phyloP scores from a whole-genome alignment of 179 eudicot species.

The Heliamphora pulchella region DNA sequence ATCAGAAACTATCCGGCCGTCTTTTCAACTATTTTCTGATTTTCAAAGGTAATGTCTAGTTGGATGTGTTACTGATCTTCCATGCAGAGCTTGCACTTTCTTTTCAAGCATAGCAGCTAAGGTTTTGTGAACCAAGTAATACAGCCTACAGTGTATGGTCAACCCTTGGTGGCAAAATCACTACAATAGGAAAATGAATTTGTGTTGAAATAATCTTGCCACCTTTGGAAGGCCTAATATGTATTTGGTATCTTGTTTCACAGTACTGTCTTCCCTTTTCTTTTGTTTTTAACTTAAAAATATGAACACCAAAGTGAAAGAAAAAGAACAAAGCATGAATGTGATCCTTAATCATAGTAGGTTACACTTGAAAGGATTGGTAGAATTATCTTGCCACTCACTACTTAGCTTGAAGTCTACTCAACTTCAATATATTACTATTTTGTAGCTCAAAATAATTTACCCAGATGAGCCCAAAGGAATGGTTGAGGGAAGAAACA shows the following conservation, averaged over 20 bases:
- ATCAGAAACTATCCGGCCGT: slow-evolving; percentile 65
- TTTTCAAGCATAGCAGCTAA: not conserved
- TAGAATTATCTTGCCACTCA: not conserved
- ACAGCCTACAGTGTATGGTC: not conserved
- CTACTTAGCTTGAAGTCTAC: not conserved
- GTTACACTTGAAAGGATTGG: too few species aligned
- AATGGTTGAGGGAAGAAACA: too few species aligned
- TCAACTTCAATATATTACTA: not conserved
- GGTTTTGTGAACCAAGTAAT: not conserved
- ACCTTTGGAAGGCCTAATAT: slow-evolving; percentile 6
- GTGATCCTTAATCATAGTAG: not conserved
- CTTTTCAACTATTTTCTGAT: slow-evolving; percentile 64
- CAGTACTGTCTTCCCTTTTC: not conserved
- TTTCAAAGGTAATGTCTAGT: slow-evolving; percentile 51
- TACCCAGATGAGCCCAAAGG: too few species aligned
- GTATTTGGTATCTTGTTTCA: not conserved
- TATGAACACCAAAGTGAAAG: not conserved
- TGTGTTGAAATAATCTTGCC: not conserved
- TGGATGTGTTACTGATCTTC: not conserved
- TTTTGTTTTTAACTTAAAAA: not conserved
- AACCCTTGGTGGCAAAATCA: not conserved
- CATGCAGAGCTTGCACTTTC: not conserved
- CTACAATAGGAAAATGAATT: not conserved
- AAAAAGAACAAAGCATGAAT: not conserved
- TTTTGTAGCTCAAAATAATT: not conserved